Evolutionary conservation across 164 flowering plant species (phyloP).

Genomic region (Pachysandra terminalis): DNA sequence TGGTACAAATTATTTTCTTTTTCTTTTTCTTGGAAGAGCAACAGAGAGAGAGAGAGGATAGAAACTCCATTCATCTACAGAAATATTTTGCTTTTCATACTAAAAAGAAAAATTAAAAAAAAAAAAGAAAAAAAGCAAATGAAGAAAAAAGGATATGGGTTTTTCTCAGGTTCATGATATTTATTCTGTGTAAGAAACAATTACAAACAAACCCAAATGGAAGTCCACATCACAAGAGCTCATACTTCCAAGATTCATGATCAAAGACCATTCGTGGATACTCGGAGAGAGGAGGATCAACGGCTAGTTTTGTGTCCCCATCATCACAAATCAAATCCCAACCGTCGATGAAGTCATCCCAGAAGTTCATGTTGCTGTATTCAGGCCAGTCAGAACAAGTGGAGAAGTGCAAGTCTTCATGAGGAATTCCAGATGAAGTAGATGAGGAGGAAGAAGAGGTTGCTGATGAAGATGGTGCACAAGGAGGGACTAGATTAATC

Average conservation of each 20-base stretch:
- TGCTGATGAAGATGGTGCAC: conserved; percentile 23
- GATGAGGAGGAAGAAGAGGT: conserved; percentile 27
- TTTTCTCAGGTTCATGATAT: neutral
- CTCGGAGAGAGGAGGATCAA: conserved; percentile 22
- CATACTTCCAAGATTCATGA: conserved; percentile 47
- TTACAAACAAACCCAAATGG: conserved; percentile 8
- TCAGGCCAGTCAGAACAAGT: conserved; percentile 45
- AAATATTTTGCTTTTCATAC: neutral
- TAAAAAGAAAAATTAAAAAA: no score
- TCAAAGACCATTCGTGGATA: conserved; percentile 26
- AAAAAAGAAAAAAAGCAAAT: no score
- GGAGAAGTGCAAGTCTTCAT: conserved; percentile 30
- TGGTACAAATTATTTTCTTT: neutral
- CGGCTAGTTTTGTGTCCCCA: conserved; percentile 17
- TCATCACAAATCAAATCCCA: conserved; percentile 46
- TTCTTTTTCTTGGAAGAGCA: conserved; percentile 2
- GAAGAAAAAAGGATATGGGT: conserved; percentile 1
- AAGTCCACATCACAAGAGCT: conserved; percentile 25
- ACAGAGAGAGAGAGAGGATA: neutral
- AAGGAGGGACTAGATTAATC: conserved; percentile 35
- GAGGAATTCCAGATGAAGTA: conserved; percentile 8
- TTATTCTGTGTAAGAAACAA: neutral
- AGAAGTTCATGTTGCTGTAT: conserved; percentile 24
- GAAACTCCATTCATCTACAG: neutral
- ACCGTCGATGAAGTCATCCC: conserved; percentile 48